Evolutionary conservation across 2,329 filamentous ascomycete species (phyloP).

Genomic region (Ophiostoma piceae): DNA sequence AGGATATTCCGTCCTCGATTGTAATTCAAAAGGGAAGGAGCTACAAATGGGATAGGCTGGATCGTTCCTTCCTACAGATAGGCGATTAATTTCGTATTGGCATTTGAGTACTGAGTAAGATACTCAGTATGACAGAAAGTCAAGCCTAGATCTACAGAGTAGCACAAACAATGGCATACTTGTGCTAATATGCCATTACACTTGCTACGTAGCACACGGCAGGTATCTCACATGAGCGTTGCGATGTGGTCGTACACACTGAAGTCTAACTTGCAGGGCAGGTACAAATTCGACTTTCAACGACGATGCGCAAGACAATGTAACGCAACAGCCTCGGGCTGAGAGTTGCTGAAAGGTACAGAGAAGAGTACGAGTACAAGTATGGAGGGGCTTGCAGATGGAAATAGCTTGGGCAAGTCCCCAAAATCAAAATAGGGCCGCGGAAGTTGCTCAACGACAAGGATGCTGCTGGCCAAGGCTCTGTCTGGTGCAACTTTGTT

Average conservation of each 20-base stretch:
- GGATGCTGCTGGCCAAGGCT: not conserved
- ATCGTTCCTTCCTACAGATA: not conserved
- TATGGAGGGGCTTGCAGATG: not conserved
- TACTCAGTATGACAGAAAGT: not conserved
- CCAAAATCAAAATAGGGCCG: not conserved
- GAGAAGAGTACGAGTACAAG: not conserved
- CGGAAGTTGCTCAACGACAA: not conserved
- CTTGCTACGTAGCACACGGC: not conserved
- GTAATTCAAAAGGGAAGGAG: not conserved
- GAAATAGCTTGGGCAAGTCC: not conserved
- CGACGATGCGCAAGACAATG: slow-evolving; percentile 14
- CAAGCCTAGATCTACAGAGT: not conserved
- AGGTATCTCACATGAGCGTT: not conserved
- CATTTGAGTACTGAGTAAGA: too few relatives aligned
- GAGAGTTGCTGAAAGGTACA: not conserved
- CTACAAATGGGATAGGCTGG: not conserved
- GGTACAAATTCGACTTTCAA: not conserved
- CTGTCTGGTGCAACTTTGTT: not conserved
- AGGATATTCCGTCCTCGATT: not conserved
- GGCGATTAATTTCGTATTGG: not conserved
- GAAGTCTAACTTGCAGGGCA: not conserved
- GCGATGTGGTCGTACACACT: not conserved
- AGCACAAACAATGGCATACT: not conserved
- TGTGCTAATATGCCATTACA: not conserved
- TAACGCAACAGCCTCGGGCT: slow-evolving; percentile 19